Evolutionary conservation across 768 basidiomycete species (phyloP).

Genomic region (Mycena sanguinolenta): DNA sequence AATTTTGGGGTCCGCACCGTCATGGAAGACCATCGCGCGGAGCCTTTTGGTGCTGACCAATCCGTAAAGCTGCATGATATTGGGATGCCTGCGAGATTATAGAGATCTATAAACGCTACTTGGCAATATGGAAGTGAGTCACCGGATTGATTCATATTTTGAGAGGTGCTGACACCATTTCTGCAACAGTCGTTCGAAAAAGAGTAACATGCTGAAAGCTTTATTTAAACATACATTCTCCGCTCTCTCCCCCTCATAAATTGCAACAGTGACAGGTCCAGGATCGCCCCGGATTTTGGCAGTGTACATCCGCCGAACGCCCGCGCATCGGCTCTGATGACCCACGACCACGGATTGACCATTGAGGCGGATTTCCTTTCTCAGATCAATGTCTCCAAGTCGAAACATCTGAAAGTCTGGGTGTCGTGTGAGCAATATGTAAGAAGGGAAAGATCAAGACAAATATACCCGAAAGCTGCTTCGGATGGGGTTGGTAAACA

Average conservation of each 20-base stretch:
- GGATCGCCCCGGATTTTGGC: no score
- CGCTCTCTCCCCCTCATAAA: conserved; percentile 2
- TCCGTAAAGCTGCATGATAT: no score
- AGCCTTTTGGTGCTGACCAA: no score
- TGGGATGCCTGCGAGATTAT: not conserved
- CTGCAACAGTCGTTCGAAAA: not conserved
- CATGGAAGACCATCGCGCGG: not conserved
- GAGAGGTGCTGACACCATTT: conserved; percentile 2
- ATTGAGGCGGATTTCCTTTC: not conserved
- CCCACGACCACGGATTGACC: not conserved
- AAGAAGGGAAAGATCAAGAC: no score
- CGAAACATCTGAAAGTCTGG: no score
- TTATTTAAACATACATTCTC: not conserved
- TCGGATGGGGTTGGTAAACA: no score
- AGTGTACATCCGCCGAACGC: not conserved
- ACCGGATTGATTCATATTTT: conserved; percentile 10
- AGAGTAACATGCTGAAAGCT: not conserved
- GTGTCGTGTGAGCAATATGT: no score
- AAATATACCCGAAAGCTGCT: no score
- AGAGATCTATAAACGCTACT: not conserved
- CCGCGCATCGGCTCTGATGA: not conserved
- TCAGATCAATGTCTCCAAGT: no score
- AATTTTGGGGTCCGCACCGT: not conserved
- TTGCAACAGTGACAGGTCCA: not conserved
- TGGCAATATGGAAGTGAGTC: no score